Base-by-base conservation (phyloP, 2,329 filamentous ascomycete species). In the Curvularia verruculosa region DNA sequence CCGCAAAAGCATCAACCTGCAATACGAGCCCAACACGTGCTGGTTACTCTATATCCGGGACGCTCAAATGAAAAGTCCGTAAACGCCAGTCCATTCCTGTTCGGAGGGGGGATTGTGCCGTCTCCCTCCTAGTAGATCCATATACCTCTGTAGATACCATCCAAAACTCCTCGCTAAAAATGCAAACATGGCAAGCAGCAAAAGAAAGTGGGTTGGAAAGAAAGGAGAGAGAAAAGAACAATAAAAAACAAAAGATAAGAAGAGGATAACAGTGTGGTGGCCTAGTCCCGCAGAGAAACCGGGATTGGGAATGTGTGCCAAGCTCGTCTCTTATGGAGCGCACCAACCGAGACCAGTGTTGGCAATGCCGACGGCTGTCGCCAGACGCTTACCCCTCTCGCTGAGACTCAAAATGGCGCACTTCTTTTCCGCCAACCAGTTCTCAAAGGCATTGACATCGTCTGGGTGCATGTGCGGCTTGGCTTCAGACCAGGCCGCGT, bases 401-500 rank as follows among this genome's bases (percentile, higher is more conserved):
- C 76, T 71, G 49, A 77, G 74, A 41, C 68, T 58, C 21, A 64
- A 50, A 24, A 77, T 72, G 47, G 63, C 65, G 31, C 59, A 61
- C 59, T 73, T 77, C 68, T 75, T 73, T 40, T 68, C 67, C 12
- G 64, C 64, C 75, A 75, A 79, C 76, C 78, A 80, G 26, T 68
- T 61, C 59, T 74, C 72, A 56, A 80, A 79, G 5, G 71, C 66
- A 28, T 66, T 66, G 44, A 71, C 56, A 12, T 70, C 71, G 13
- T 64, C 61, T 2, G 48, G 47, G 29, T 60, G 45, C 28, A 73
- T 60, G 9, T 51, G 56, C 47, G 66, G 67, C 62, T 75, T 71
- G 55, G 62, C 63, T 45, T 75, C 71, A 40, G 60, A 57, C 71
- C 69, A 77, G 56, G 73, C 72, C 3, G 58, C 65, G 43, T 76